These are phyloP conservation scores for Ceratobasidium sp. DNA, from an alignment of 1,284 basidiomycete species.

Conservation along the genomic window DNA sequence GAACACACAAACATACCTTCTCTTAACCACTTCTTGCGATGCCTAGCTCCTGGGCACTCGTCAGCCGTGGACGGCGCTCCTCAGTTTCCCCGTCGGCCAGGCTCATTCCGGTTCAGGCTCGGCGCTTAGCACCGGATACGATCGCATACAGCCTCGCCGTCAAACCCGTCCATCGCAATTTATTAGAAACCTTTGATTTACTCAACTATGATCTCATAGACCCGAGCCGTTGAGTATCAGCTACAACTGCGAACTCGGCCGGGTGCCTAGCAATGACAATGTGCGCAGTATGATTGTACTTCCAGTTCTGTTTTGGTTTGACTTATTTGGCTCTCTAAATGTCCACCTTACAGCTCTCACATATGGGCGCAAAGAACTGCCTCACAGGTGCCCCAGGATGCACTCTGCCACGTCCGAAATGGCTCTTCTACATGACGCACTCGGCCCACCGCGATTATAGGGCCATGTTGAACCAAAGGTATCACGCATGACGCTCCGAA, in stretches of 20 bases:
- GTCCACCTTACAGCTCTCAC: too few species aligned
- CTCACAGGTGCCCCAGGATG: too few species aligned
- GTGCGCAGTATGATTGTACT: background rate
- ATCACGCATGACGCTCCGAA: too few species aligned
- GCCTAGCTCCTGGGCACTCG: background rate
- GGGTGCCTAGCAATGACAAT: background rate
- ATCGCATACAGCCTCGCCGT: slow-evolving; percentile 2
- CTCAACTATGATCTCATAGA: background rate
- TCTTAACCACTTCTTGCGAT: slow-evolving; percentile 10
- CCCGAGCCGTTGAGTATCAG: background rate
- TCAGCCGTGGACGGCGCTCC: slow-evolving; percentile 43
- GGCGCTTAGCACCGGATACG: slow-evolving; percentile 37
- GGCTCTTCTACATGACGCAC: too few species aligned
- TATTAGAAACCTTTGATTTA: background rate
- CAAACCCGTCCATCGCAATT: background rate
- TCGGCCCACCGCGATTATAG: too few species aligned
- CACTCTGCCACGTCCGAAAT: too few species aligned
- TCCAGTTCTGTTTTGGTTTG: background rate
- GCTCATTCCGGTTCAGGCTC: slow-evolving; percentile 22
- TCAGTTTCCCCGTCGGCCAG: slow-evolving; percentile 35
- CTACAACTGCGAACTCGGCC: background rate
- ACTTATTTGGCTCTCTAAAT: too few species aligned
- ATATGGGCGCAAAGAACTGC: too few species aligned
- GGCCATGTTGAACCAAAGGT: too few species aligned
- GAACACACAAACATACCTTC: slow-evolving; percentile 20